Percentiles rank a stretch among this genome's conserved stretches.
Evolutionary conservation across 2,329 filamentous ascomycete species (phyloP).

Genomic region (Aspergillus floridensis): DNA sequence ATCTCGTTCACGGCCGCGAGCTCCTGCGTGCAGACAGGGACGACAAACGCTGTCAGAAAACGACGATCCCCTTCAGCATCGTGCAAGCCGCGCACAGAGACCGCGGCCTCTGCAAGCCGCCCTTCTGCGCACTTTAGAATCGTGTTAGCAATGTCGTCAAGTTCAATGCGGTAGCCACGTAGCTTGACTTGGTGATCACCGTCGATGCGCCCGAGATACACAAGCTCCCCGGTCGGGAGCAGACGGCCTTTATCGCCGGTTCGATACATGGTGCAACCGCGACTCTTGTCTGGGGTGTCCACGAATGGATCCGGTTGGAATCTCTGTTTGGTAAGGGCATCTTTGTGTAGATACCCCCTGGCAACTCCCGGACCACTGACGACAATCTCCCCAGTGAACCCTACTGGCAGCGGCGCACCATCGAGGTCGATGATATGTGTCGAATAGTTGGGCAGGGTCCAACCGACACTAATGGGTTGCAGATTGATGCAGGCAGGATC

Average conservation of each 20-base stretch:
- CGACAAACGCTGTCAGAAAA: not conserved
- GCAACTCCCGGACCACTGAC: slow-evolving; percentile 8
- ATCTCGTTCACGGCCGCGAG: not conserved
- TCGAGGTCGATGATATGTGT: slow-evolving; percentile 9
- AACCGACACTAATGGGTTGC: slow-evolving; percentile 4
- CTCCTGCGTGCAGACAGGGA: not conserved
- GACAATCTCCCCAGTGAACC: slow-evolving; percentile 10
- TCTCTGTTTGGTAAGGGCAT: not conserved
- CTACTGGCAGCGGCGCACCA: slow-evolving; percentile 6
- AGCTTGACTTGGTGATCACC: slow-evolving; percentile 12
- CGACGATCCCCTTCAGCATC: not conserved
- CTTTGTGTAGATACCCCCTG: not conserved
- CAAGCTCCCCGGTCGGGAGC: slow-evolving; percentile 7
- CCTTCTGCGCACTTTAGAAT: slow-evolving; percentile 4
- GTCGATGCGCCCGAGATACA: slow-evolving; percentile 8
- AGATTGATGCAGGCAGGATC: not conserved
- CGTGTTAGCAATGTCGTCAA: slow-evolving; percentile 6
- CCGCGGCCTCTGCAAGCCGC: slow-evolving; percentile 5
- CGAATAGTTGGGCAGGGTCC: slow-evolving; percentile 7
- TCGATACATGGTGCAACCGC: not conserved
- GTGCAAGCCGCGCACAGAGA: not conserved
- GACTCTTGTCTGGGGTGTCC: not conserved
- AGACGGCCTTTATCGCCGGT: slow-evolving; percentile 13
- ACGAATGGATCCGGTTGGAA: not conserved
- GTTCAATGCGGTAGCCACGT: slow-evolving; percentile 10